Evolutionary conservation across 1,284 basidiomycete species (phyloP).

Genomic region (Leccinum subatratum): DNA sequence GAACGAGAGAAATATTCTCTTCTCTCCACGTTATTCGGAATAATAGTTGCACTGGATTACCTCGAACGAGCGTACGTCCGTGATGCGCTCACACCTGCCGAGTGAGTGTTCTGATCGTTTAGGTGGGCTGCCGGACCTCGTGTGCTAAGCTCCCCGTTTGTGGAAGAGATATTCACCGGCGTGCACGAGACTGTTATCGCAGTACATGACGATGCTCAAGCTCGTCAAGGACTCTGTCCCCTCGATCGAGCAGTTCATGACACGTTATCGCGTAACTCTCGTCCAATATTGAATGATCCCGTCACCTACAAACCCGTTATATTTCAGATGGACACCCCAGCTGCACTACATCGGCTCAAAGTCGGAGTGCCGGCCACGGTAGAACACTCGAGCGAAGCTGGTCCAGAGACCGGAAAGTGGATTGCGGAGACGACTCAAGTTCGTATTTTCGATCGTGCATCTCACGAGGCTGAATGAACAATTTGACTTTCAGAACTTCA

Average conservation of each 20-base stretch:
- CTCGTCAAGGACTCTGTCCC: conserved; percentile 82
- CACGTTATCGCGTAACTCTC: conserved; percentile 66
- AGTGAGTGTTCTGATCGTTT: conserved; percentile 54
- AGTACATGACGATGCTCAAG: conserved; percentile 97
- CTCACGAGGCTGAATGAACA: neutral
- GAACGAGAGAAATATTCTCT: conserved; percentile 89
- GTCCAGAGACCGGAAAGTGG: conserved; percentile 89
- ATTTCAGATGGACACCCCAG: conserved; percentile 86
- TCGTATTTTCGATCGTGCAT: conserved; percentile 16
- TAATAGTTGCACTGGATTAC: conserved; percentile 89
- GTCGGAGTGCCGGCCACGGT: conserved; percentile 96
- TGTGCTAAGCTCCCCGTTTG: conserved; percentile 10
- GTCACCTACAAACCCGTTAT: neutral
- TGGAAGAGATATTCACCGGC: conserved; percentile 89
- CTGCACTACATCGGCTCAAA: conserved; percentile 83
- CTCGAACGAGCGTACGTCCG: conserved; percentile 94
- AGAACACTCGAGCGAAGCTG: conserved; percentile 82
- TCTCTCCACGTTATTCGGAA: conserved; percentile 85
- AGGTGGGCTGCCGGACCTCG: neutral
- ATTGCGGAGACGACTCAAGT: conserved; percentile 99
- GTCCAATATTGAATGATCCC: neutral
- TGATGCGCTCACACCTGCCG: conserved; percentile 83
- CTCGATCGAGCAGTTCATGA: conserved; percentile 88
- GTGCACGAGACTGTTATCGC: conserved; percentile 85
- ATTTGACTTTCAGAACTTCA: conserved; percentile 67